Evolutionary conservation across 192 early-diverging fungal species (phyloP).

Genomic region (Rhizophagus prolifer): DNA sequence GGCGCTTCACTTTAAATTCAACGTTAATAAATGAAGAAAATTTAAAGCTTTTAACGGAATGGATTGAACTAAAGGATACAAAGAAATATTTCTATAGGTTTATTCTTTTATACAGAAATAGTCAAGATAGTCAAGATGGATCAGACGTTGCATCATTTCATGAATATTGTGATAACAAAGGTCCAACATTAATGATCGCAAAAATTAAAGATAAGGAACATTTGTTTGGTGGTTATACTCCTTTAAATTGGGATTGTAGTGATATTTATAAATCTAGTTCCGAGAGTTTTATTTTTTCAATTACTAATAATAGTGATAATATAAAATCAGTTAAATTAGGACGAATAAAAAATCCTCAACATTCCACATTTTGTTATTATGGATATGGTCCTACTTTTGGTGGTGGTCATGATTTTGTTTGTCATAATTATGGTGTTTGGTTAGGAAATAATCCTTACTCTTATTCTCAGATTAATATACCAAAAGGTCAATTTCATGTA

Average conservation of each 20-base stretch:
- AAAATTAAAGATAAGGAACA: background rate
- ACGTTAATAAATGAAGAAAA: background rate
- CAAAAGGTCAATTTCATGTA: background rate
- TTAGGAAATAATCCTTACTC: background rate
- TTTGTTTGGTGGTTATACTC: conserved; percentile 17
- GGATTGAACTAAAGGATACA: background rate
- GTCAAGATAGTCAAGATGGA: background rate
- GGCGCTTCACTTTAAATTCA: background rate
- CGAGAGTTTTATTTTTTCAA: background rate
- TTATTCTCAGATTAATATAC: background rate
- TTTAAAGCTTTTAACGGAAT: background rate
- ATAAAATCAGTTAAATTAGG: background rate
- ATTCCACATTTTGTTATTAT: background rate
- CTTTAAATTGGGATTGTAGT: background rate
- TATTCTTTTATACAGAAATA: background rate
- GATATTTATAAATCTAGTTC: background rate
- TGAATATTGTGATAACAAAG: background rate
- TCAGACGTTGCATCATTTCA: background rate
- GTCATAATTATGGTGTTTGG: background rate
- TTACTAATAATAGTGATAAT: background rate
- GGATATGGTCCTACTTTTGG: background rate
- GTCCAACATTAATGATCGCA: background rate
- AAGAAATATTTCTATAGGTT: background rate
- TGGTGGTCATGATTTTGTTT: background rate
- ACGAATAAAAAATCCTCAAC: background rate